phyloP scores from a whole-genome alignment of 169 alveolate genomes.

The Toxoplasma gondii region DNA sequence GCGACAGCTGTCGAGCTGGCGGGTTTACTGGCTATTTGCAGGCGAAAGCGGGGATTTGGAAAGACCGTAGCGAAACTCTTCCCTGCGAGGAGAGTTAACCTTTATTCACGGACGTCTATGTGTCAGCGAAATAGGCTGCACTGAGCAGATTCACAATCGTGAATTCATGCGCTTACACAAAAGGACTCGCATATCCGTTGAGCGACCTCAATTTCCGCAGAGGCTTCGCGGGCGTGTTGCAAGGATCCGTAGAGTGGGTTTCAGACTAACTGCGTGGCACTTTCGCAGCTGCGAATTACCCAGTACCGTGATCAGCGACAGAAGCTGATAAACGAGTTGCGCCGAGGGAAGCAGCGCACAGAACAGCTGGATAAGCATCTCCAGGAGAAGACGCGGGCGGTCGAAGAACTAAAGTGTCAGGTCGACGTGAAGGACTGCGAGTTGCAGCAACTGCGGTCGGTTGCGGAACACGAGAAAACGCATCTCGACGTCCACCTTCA shows the following conservation, averaged over 20 bases:
- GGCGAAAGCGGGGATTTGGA: too few relatives aligned
- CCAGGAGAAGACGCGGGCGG: not conserved
- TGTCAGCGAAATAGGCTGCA: too few relatives aligned
- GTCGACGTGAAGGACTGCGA: not conserved
- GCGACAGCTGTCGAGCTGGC: too few relatives aligned
- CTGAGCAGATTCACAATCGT: too few relatives aligned
- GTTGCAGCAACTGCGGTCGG: not conserved
- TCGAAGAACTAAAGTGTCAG: not conserved
- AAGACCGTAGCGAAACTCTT: too few relatives aligned
- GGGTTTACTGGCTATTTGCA: too few relatives aligned
- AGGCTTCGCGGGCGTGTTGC: too few relatives aligned
- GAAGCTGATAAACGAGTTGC: not conserved
- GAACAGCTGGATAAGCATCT: not conserved
- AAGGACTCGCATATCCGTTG: too few relatives aligned
- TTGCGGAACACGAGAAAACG: not conserved
- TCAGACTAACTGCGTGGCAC: not conserved
- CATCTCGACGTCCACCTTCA: not conserved
- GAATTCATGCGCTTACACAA: too few relatives aligned
- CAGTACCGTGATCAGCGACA: slow-evolving; percentile 2
- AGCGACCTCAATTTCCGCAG: too few relatives aligned
- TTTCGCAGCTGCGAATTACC: not conserved
- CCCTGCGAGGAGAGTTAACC: too few relatives aligned
- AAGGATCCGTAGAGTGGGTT: not conserved
- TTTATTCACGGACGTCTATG: too few relatives aligned
- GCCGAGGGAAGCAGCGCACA: not conserved